These are phyloP conservation scores for Citrus mangshanensis DNA, from an alignment of 345 rosid genomes.

Conservation along the genomic window DNA sequence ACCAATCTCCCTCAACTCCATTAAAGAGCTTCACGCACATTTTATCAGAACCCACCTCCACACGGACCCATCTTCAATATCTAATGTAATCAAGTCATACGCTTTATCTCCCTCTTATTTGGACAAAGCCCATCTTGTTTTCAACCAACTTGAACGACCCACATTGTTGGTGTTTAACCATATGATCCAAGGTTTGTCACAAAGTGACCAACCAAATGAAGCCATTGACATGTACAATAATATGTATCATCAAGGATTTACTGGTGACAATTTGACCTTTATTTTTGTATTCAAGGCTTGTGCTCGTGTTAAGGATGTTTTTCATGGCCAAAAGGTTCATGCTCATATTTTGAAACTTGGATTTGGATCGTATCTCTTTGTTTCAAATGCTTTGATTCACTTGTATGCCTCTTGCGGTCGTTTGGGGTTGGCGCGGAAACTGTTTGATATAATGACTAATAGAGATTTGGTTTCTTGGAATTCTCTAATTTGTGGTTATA, in stretches of 20 bases:
- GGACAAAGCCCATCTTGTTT: slow-evolving; percentile 33
- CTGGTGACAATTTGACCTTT: slow-evolving; percentile 41
- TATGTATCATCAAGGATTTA: slow-evolving; percentile 31
- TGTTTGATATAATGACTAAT: slow-evolving; percentile 49
- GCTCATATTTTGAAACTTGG: slow-evolving; percentile 43
- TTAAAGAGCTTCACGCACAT: slow-evolving; percentile 34
- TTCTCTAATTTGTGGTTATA: slow-evolving; percentile 61
- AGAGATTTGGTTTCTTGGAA: slow-evolving; percentile 77
- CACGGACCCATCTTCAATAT: slow-evolving; percentile 32
- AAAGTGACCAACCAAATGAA: slow-evolving; percentile 29
- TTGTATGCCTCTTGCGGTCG: slow-evolving; percentile 34
- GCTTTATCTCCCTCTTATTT: slow-evolving; percentile 33
- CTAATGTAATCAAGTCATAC: slow-evolving; percentile 44
- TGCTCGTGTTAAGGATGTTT: slow-evolving; percentile 31
- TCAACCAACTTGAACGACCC: slow-evolving; percentile 38
- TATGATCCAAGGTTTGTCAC: slow-evolving; percentile 48
- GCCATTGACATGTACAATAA: slow-evolving; percentile 33
- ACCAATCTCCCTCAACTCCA: slow-evolving; percentile 8
- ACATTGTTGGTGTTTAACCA: slow-evolving; percentile 34
- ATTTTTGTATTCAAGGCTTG: slow-evolving; percentile 47
- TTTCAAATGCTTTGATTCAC: slow-evolving; percentile 51
- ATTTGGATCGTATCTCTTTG: slow-evolving; percentile 37
- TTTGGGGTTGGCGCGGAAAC: slow-evolving; percentile 27
- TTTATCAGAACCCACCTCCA: slow-evolving; percentile 38
- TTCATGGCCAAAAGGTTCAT: slow-evolving; percentile 35